A percentile compares a stretch with the other conserved stretches of the same genome.
Conservation (phyloP, 2,329 filamentous ascomycete species). For the Monilinia fructicola region DNA sequence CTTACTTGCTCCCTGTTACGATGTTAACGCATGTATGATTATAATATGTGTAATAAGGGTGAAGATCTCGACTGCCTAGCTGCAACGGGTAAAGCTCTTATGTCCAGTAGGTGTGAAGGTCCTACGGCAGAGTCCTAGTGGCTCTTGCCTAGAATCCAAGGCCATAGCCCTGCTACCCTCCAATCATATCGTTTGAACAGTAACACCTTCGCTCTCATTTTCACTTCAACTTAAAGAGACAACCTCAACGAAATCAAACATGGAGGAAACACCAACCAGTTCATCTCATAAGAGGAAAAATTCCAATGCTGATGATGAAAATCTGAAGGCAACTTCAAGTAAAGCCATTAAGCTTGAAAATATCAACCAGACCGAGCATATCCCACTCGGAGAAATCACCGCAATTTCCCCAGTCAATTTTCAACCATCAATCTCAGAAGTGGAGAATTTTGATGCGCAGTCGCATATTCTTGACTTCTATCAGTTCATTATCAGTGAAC, state of each 20-base stretch:
- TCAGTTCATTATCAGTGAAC: not conserved
- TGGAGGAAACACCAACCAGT: not conserved
- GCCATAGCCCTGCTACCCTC: too few relatives aligned
- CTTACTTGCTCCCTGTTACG: too few relatives aligned
- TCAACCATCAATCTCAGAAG: not conserved
- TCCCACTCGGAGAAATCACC: not conserved
- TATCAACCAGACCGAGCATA: not conserved
- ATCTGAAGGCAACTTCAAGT: not conserved
- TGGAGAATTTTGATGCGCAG: not conserved
- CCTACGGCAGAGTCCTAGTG: too few relatives aligned
- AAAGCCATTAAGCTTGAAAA: slow-evolving; percentile 8
- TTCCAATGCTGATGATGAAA: not conserved
- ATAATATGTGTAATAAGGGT: too few relatives aligned
- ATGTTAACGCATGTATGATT: too few relatives aligned
- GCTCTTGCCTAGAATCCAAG: too few relatives aligned
- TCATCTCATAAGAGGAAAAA: not conserved
- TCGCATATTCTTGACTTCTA: slow-evolving; percentile 2
- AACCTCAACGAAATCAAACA: not conserved
- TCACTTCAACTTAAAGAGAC: not conserved
- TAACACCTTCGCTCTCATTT: not conserved
- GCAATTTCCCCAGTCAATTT: not conserved
- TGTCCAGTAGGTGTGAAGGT: too few relatives aligned
- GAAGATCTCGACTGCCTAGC: too few relatives aligned
- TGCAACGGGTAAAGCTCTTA: too few relatives aligned
- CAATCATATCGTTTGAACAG: too few relatives aligned